Conservation (phyloP, 768 basidiomycete genomes). For the Pleurotus citrinopileatus region DNA sequence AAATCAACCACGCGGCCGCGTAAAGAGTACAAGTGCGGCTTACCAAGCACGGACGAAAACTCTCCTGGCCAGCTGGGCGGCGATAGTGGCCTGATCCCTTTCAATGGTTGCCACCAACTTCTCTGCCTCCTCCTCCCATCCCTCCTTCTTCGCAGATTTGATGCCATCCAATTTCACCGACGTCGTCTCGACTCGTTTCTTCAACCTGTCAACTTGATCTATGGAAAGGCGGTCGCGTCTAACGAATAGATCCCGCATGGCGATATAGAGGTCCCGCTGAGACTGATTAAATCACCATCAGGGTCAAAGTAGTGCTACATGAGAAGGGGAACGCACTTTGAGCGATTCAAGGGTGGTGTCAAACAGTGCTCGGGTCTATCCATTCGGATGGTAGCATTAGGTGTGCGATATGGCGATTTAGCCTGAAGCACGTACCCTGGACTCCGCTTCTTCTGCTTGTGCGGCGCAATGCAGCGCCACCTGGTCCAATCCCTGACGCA, state of each 20-base stretch:
- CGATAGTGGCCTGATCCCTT: constrained; percentile 82
- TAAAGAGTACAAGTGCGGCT: constrained; percentile 19
- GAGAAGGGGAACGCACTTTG: constrained; percentile 46
- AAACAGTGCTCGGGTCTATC: constrained; percentile 58
- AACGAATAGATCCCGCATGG: constrained; percentile 82
- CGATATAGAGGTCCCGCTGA: constrained; percentile 84
- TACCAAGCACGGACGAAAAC: constrained; percentile 88
- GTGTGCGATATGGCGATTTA: background rate
- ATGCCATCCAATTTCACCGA: constrained; percentile 75
- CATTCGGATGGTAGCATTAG: background rate
- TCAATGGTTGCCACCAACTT: constrained; percentile 69
- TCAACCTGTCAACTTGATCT: constrained; percentile 85
- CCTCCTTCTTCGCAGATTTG: constrained; percentile 68
- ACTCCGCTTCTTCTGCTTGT: constrained; percentile 72
- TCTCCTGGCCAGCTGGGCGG: constrained; percentile 68
- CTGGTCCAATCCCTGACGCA: constrained; percentile 66
- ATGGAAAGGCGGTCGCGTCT: constrained; percentile 86
- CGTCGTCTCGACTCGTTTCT: constrained; percentile 79
- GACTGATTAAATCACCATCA: constrained; percentile 35
- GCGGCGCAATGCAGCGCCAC: constrained; percentile 66
- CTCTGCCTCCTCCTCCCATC: constrained; percentile 87
- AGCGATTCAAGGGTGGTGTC: constrained; percentile 73
- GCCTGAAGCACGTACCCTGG: constrained; percentile 51
- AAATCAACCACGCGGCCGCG: constrained; percentile 10
- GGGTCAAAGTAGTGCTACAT: background rate